A percentile compares a stretch with the other conserved stretches of the same genome.
Evolutionary conservation across 306 rosid species (phyloP).

Genomic region (Cucurbita argyrosperma): DNA sequence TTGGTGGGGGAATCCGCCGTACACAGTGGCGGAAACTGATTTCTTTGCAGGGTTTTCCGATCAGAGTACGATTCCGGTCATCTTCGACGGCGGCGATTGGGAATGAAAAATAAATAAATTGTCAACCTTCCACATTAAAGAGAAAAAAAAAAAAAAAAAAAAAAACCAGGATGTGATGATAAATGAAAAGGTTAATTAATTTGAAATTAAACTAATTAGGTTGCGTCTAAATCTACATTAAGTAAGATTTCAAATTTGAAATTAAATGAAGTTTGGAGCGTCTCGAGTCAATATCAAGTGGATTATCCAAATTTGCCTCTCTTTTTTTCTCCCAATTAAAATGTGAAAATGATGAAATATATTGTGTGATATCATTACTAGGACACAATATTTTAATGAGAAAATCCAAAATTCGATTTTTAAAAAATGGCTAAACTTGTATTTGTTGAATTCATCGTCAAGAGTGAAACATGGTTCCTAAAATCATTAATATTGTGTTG

Average conservation of each 20-base stretch:
- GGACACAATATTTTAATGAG: too few relatives aligned
- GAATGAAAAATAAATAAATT: neutral
- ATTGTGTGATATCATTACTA: too few relatives aligned
- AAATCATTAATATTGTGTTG: too few relatives aligned
- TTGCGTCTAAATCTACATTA: neutral
- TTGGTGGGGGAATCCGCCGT: conserved; percentile 35
- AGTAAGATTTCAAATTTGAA: neutral
- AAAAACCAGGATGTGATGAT: neutral
- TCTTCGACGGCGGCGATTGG: neutral
- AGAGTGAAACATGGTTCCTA: too few relatives aligned
- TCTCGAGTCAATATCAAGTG: neutral
- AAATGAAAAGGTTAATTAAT: neutral
- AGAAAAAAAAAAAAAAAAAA: neutral
- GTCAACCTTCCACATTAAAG: neutral
- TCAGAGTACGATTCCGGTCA: neutral
- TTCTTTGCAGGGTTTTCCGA: neutral
- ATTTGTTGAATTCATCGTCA: too few relatives aligned
- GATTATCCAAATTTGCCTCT: neutral
- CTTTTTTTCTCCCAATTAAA: too few relatives aligned
- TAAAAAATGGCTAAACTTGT: too few relatives aligned
- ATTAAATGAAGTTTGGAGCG: neutral
- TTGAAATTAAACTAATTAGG: neutral
- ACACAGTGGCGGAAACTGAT: neutral
- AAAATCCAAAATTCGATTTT: too few relatives aligned
- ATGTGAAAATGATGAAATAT: too few relatives aligned